Evolutionary conservation across 768 basidiomycete species (phyloP).

Genomic region (Podaxis sp.): DNA sequence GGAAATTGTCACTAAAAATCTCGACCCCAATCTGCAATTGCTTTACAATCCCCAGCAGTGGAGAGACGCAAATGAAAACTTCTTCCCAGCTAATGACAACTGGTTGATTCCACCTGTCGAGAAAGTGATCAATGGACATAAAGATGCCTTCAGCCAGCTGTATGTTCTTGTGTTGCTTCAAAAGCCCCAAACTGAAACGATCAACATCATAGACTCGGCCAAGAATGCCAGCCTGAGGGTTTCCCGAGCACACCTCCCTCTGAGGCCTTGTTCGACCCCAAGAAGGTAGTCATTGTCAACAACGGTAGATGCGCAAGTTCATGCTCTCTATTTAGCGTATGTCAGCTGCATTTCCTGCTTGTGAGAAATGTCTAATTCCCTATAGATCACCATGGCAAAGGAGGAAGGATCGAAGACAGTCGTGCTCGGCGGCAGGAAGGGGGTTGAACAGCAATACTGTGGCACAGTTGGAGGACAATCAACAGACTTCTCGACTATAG

Average conservation of each 20-base stretch:
- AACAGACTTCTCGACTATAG: constrained; percentile 57
- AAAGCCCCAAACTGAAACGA: neutral
- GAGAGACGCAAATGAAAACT: constrained; percentile 43
- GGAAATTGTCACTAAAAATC: constrained; percentile 36
- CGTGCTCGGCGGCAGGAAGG: constrained; percentile 53
- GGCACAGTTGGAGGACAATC: constrained; percentile 66
- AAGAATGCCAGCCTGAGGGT: constrained; percentile 36
- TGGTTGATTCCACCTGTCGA: constrained; percentile 50
- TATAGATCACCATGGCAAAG: constrained; percentile 60
- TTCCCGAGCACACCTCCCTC: constrained; percentile 37
- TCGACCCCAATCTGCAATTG: constrained; percentile 42
- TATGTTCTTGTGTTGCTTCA: constrained; percentile 17
- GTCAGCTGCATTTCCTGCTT: constrained; percentile 23
- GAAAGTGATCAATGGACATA: constrained; percentile 45
- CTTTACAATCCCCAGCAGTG: constrained; percentile 53
- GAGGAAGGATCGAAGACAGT: constrained; percentile 55
- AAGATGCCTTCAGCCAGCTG: constrained; percentile 54
- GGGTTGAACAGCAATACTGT: constrained; percentile 55
- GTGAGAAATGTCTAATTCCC: neutral
- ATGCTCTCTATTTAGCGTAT: constrained; percentile 46
- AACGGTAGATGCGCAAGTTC: constrained; percentile 60
- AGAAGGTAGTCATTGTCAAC: constrained; percentile 53
- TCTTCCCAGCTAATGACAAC: constrained; percentile 40
- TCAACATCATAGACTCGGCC: constrained; percentile 38
- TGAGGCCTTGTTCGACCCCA: constrained; percentile 48